Base-by-base conservation (phyloP, 2,329 filamentous ascomycete genomes). In the Talaromyces sp. region DNA sequence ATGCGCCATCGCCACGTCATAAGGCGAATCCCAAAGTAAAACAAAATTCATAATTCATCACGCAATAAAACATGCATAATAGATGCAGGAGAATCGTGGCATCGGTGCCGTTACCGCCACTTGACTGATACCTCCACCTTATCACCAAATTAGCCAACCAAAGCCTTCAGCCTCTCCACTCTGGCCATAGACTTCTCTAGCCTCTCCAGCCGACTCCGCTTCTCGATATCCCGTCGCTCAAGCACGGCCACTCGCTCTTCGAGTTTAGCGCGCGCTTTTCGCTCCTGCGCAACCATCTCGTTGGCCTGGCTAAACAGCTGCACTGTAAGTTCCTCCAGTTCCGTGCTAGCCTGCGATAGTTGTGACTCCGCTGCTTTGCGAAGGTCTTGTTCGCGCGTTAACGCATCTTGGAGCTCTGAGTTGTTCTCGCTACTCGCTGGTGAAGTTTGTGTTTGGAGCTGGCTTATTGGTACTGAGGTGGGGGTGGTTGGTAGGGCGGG, bases 271-370 rank as follows among this genome's bases (percentile, higher is more conserved):
- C 83, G 74, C 35, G 82, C 82, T 65, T 79, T 82, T 22, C 84
- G 76, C 71, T 87, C 85, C 49, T 77, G 73, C 3, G 84, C 83
- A 8, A 87, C 84, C 84, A 87, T 86, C 68, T 86, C 84, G 54
- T 86, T 86, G 29, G 84, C 84, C 64, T 86, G 81, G 47, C 81
- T 80, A 66, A 87, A 87, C 8, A 87, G 67, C 51, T 80, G 78
- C 29, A 79, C 80, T 11, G 80, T 85, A 54, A 87, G 68, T 49
- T 87, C 84, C 60, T 86, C 84, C 27, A 87, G 75, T 67, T 87
- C 84, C 1, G 70, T 75, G 55, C 79, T 81, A 14, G 83, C 78
- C 46, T 80, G 77, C 32, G 77, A 76, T 2, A 83, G 72, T 55
- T 80, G 79, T 24, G 75, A 75, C 64, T 87, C 84, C 0, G 83